Conservation (phyloP, 192 early-diverging fungal species). For the Dissophora globulifera region DNA sequence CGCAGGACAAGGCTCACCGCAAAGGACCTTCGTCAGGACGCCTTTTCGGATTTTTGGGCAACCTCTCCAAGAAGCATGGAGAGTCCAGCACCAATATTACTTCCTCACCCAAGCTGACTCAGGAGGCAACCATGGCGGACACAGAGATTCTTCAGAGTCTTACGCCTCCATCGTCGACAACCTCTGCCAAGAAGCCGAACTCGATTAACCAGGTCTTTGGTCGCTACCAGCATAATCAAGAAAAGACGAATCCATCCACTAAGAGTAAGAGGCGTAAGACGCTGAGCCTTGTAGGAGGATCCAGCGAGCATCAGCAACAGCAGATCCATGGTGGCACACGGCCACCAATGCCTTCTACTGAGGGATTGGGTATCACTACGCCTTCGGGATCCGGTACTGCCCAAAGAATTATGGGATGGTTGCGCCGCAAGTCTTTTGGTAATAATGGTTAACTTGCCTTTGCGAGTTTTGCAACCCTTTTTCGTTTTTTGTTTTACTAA, state of each 20-base stretch:
- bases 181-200: slow-evolving; percentile 24
- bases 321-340: slow-evolving; percentile 43
- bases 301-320: slow-evolving; percentile 36
- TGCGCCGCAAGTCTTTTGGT: slow-evolving; percentile 72
- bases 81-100: slow-evolving; percentile 22
- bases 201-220: slow-evolving; percentile 47
- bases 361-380: slow-evolving; percentile 7
- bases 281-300: slow-evolving; percentile 41
- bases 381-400: slow-evolving; percentile 54
- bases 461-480: too few relatives aligned
- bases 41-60: slow-evolving; percentile 48
- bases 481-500: too few relatives aligned
- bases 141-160: slow-evolving; percentile 1
- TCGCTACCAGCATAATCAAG: slow-evolving; percentile 13
- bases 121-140: slow-evolving; percentile 15
- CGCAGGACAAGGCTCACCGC: slow-evolving; percentile 20
- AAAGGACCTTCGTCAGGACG: slow-evolving; percentile 45
- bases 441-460: slow-evolving; percentile 15
- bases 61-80: slow-evolving; percentile 46
- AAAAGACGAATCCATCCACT: slow-evolving; percentile 5
- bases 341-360: slow-evolving; percentile 33
- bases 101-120: slow-evolving; percentile 32
- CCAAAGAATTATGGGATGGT: slow-evolving; percentile 81
- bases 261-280: slow-evolving; percentile 50
- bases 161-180: not conserved